Base-by-base conservation (phyloP, 176 grass and related monocot species). In the Zea luxurians region DNA sequence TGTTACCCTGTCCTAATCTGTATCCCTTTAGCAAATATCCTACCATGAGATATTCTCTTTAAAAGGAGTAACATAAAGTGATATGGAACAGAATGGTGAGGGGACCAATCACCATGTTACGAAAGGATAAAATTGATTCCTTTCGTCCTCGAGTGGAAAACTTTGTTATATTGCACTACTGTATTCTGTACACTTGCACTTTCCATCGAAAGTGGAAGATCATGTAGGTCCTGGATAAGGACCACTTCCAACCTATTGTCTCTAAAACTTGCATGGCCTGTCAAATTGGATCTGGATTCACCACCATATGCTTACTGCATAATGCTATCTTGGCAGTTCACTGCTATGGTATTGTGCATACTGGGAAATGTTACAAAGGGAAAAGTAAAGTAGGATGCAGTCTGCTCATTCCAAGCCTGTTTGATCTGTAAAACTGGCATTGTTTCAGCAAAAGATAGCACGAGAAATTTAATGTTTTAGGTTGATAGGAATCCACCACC, bases 41-140 rank as follows among this genome's bases (percentile, higher is more conserved):
- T 68, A 74, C 37, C 83, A 73, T 68, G 60, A 54, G 68, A 83
- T 69, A 89, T 68, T 71, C 44, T 53, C 60, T 71, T 16, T 37
- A 27, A 73, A 89, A 77, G 73, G 62, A 67, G 78, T 67, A 82
- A 78, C 87, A 50, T 66, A 85, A 88, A 80, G 70, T 80, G 62
- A 61, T 67, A 53, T 73, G 20, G 78, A 55, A 7, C 43, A 62
- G 67, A 82, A 85, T 81, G 73, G 72, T 72, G n/a, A 71, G 64
- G 53, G 78, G 78, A 68, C n/a, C 64, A 57, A 35, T 78, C 82
- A 85, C 73, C 82, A 81, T 73, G 73, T 77, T 63, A 71, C 73
- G 8, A 8, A 65, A 37, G 71, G 42, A 74, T 74, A 78, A 82
- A 74, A 78, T 6, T 75, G 73, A 85, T 89, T 85, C 78, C 73